Conservation (phyloP, 495 filamentous ascomycete species). For the Hyaloscypha bicolor region DNA sequence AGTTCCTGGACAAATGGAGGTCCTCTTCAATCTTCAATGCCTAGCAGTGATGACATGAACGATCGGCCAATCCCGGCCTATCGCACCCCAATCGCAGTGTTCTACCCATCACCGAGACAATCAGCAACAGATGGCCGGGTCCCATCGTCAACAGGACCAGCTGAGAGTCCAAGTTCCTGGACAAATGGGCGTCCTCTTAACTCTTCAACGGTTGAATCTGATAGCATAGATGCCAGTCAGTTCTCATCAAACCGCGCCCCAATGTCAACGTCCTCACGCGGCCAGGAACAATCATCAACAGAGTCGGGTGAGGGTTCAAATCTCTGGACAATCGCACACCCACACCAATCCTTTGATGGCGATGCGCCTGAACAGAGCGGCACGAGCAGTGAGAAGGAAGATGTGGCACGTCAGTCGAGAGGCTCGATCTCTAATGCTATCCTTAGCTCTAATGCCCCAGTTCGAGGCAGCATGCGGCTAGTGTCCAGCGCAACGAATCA, state of each 20-base stretch:
- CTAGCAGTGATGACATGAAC: background rate
- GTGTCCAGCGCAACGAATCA: background rate
- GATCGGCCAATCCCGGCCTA: background rate
- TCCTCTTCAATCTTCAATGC: background rate
- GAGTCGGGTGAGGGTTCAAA: too few relatives aligned
- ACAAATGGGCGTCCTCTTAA: too few relatives aligned
- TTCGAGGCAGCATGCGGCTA: background rate
- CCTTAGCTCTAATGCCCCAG: background rate
- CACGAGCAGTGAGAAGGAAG: constrained; percentile 1
- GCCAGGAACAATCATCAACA: too few relatives aligned
- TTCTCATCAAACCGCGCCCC: too few relatives aligned
- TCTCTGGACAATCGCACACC: too few relatives aligned
- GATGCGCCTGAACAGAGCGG: background rate
- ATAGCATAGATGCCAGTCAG: too few relatives aligned
- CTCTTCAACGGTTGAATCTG: too few relatives aligned
- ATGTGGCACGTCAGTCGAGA: background rate
- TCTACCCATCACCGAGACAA: background rate
- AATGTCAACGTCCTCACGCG: too few relatives aligned
- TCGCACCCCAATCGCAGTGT: background rate
- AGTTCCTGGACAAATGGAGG: background rate
- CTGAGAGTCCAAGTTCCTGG: too few relatives aligned
- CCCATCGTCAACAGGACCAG: too few relatives aligned
- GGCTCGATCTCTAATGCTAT: background rate
- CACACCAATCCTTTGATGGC: background rate
- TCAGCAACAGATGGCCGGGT: too few relatives aligned